Evolutionary conservation across 352 stramenopile genomes (phyloP).

Genomic region (Phytophthora idaei): DNA sequence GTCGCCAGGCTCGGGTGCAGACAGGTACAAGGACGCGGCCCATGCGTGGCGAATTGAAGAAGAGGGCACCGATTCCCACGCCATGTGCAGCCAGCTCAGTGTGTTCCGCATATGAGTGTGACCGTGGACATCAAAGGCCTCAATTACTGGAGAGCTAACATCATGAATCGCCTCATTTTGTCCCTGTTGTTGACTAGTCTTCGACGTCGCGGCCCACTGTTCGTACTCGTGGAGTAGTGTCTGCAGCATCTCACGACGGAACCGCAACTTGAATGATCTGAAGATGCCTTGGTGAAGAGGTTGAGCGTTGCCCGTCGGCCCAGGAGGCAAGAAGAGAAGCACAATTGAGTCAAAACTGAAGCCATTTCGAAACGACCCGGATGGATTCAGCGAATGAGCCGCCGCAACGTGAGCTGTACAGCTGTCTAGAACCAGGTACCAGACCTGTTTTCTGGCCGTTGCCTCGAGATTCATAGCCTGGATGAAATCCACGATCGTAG

Average conservation of each 20-base stretch:
- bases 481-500: slow-evolving; percentile 57
- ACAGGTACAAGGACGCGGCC: slow-evolving; percentile 43
- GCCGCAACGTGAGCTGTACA: slow-evolving; percentile 70
- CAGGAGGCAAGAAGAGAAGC: slow-evolving; percentile 65
- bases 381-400: slow-evolving; percentile 60
- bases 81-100: slow-evolving; percentile 50
- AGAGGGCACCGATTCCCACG: slow-evolving; percentile 41
- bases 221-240: slow-evolving; percentile 46
- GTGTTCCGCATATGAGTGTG: slow-evolving; percentile 54
- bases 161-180: slow-evolving; percentile 4
- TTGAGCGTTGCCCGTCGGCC: slow-evolving; percentile 42
- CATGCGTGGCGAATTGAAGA: slow-evolving; percentile 51
- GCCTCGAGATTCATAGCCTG: slow-evolving; percentile 68
- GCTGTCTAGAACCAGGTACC: slow-evolving; percentile 73
- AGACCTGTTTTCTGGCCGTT: slow-evolving; percentile 59
- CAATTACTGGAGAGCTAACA: slow-evolving; percentile 11
- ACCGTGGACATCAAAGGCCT: slow-evolving; percentile 49
- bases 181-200: slow-evolving; percentile 11
- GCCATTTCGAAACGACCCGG: slow-evolving; percentile 58
- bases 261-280: slow-evolving; percentile 64
- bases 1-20: slow-evolving; percentile 35
- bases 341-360: slow-evolving; percentile 74
- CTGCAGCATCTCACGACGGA: slow-evolving; percentile 63
- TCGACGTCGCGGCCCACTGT: slow-evolving; percentile 19
- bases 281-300: slow-evolving; percentile 67